Base-by-base conservation (phyloP, 2,329 filamentous ascomycete genomes). In the Cladosporium sphaerospermum region DNA sequence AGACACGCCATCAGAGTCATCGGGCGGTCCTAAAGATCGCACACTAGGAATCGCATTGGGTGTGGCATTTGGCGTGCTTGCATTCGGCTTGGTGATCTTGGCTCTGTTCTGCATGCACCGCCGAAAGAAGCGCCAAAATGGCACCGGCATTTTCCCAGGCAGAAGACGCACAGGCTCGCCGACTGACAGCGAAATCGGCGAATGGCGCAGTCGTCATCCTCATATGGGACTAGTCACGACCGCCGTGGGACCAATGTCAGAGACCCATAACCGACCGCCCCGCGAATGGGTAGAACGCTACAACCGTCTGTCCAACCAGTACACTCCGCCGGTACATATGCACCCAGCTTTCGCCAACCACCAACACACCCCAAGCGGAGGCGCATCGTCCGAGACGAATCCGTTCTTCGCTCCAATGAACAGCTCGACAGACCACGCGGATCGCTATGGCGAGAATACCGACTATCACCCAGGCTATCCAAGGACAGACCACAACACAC, bases 11-110 rank as follows among this genome's bases (percentile, higher is more conserved):
- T 14, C 8, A 45, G 34, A 47, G 32, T 32, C 32, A 3, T 36
- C 45, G 2, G 40, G 40, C 11, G 9, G 9, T 28, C 41, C 43
- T 19, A 53, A 41, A 28, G 53, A 55, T 23, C 53, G 53, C n/a
- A 50, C 43, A 14, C 44, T 61, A 3, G 59, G 59, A 6, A 60
- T 61, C 31, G 52, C 56, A 19, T 46, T 61, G 2, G 59, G 59
- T 10, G 59, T 60, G 7, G 54, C 53, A 5, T 52, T 61, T 11
- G 55, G 58, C 5, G 49, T 54, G 6, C 47, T 61, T 9, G 57
- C 59, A 0, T 18, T 61, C 16, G 54, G 45, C 23, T 33, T 61
- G 9, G 45, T 53, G 32, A 41, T 48, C 11, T 54, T 54, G 19
- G 42, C 59, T 1, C 37, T 61, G 7, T 58, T 52, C 54, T 57